Base-by-base conservation (phyloP, 2,329 filamentous ascomycete species). In the Bimuria novae-zelandiae region DNA sequence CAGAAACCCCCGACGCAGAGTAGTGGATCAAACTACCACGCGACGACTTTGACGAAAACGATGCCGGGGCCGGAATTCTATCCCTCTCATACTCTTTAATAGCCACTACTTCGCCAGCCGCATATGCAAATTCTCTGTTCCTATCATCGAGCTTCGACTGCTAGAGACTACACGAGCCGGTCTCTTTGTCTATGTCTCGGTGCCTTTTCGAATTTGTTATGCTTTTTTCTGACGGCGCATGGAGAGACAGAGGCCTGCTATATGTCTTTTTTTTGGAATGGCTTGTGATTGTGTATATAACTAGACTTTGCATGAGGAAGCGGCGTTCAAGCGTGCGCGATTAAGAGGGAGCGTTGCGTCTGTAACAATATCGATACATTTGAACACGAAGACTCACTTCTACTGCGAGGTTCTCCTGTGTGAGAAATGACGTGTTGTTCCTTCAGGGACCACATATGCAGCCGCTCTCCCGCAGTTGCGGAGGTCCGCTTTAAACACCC, bases 281-380 rank as follows among this genome's bases (percentile, higher is more conserved):
- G n/a, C n/a, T n/a, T n/a, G n/a, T n/a, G n/a, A n/a, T n/a, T n/a
- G n/a, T n/a, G 67, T 67, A 68, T 63, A 55, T 33, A 33, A 12
- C n/a, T 12, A n/a, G n/a, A 7, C 33, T 49, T 65, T 64, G 68
- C 67, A 71, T 72, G 41, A 49, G 46, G 59, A 44, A 36, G 33
- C 12, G 62, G 64, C 67, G 62, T 70, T 61, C 37, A 25, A 51
- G 52, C 40, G 40, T 58, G 57, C 54, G 59, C 49, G 33, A 49
- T 33, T 17, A 29, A 53, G 49, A 27, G 48, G 32, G 39, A 41
- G 53, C 47, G 53, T 44, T 32, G 41, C 41, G 51, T 50, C 51
- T 62, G 59, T 62, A 62, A 44, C 35, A 61, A 57, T 59, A 55
- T 47, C 16, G 17, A 49, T 30, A 44, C 5, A 48, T 50, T 27